Conservation (phyloP, 2,329 filamentous ascomycete genomes). For the Raffaelea ambrosiae region DNA sequence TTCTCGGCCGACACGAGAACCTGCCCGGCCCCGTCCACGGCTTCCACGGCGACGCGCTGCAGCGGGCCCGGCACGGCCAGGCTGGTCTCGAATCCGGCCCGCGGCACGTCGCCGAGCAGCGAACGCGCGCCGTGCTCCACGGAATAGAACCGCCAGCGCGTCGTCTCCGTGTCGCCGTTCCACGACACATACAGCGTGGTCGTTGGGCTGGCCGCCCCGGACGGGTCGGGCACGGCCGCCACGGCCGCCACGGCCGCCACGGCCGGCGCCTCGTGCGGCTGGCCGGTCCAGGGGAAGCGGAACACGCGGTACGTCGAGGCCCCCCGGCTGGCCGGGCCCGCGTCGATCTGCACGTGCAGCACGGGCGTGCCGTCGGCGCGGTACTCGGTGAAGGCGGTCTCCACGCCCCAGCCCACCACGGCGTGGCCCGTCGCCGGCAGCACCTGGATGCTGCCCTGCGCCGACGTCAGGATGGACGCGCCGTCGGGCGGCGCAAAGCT, state of each 20-base stretch:
- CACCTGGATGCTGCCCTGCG: slow-evolving; percentile 38
- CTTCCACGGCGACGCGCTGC: background rate
- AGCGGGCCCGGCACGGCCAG: background rate
- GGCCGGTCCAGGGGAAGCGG: slow-evolving; percentile 41
- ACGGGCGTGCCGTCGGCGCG: slow-evolving; percentile 37
- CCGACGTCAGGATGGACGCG: slow-evolving; percentile 10
- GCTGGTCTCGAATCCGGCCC: background rate
- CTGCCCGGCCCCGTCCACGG: background rate
- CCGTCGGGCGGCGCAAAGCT: slow-evolving; percentile 33
- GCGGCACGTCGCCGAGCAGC: background rate
- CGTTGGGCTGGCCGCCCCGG: no score
- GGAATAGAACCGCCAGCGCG: slow-evolving; percentile 13
- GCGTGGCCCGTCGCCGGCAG: slow-evolving; percentile 40
- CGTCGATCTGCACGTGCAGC: slow-evolving; percentile 41
- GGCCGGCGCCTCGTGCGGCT: slow-evolving; percentile 27
- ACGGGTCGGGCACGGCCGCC: no score
- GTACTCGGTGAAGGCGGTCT: slow-evolving; percentile 37
- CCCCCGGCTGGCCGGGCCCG: slow-evolving; percentile 23
- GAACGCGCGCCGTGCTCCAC: background rate
- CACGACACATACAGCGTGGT: slow-evolving; percentile 28
- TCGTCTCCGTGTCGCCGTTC: slow-evolving; percentile 33
- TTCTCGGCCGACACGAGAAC: background rate
- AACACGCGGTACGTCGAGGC: slow-evolving; percentile 46
- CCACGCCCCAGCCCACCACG: slow-evolving; percentile 48
- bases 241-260: slow-evolving; percentile 15